A percentile compares a stretch with the other conserved stretches of the same genome.
Conservation (phyloP, 768 basidiomycete genomes). For the Pulveroboletus sp. region DNA sequence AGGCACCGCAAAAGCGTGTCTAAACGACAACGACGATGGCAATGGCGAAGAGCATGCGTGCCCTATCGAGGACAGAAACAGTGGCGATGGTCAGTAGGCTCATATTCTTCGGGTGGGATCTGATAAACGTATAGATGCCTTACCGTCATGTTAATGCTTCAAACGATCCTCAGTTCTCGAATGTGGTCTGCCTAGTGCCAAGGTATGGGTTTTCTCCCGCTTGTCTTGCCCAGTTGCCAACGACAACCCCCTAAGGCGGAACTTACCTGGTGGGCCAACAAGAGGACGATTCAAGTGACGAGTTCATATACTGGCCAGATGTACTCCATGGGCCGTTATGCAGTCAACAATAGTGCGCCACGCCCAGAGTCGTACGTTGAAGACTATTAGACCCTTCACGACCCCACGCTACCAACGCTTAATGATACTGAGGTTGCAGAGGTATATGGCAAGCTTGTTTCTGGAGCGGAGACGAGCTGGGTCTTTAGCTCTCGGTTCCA, state of each 20-base stretch:
- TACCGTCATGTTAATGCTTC: constrained; percentile 71
- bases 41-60: too few species aligned
- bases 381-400: constrained; percentile 82
- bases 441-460: constrained; percentile 83
- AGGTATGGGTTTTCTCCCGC: constrained; percentile 41
- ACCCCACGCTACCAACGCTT: constrained; percentile 53
- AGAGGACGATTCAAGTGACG: constrained; percentile 65
- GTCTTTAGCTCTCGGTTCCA: constrained; percentile 46
- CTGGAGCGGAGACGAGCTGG: constrained; percentile 78
- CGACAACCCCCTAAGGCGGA: constrained; percentile 52
- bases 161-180: constrained; percentile 70
- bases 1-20: too few species aligned
- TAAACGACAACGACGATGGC: too few species aligned
- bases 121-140: constrained; percentile 61
- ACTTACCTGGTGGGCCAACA: constrained; percentile 76
- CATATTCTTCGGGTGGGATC: background rate
- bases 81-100: too few species aligned
- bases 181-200: constrained; percentile 82
- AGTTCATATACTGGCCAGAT: constrained; percentile 70
- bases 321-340: constrained; percentile 67
- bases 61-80: too few species aligned
- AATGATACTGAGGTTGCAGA: constrained; percentile 57
- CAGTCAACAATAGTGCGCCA: constrained; percentile 81
- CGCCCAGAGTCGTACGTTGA: constrained; percentile 80
- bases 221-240: background rate